These are phyloP conservation scores for Simmondsia chinensis DNA, from an alignment of 148 eudicot genomes.

Conservation along the genomic window DNA sequence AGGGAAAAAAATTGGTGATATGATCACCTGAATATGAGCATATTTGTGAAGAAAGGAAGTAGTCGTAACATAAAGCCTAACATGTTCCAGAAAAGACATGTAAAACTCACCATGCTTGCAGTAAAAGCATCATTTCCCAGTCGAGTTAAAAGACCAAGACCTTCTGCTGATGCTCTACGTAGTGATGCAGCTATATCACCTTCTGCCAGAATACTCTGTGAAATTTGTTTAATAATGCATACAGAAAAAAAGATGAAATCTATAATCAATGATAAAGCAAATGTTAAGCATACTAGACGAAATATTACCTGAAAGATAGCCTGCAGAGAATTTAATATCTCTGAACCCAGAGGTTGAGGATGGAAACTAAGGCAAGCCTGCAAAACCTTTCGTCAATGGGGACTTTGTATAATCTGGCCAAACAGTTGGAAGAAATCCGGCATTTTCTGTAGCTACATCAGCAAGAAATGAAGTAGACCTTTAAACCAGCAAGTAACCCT, in stretches of 20 bases:
- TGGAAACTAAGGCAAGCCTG: slow-evolving; percentile 82
- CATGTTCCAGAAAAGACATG: slow-evolving; percentile 2
- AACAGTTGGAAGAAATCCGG: slow-evolving; percentile 6
- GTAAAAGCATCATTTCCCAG: slow-evolving; percentile 84
- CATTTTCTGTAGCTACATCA: slow-evolving; percentile 2
- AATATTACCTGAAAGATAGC: slow-evolving; percentile 75
- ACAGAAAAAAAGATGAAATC: neutral
- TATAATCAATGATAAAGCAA: neutral
- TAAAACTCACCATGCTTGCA: slow-evolving; percentile 77
- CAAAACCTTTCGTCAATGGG: slow-evolving; percentile 16
- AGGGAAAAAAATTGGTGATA: slow-evolving; percentile 3
- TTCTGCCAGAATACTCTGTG: slow-evolving; percentile 78
- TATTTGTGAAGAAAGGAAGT: slow-evolving; percentile 1
- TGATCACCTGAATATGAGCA: neutral
- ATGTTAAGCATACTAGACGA: neutral
- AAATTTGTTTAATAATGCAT: slow-evolving; percentile 6
- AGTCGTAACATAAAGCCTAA: slow-evolving; percentile 2
- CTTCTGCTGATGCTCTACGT: slow-evolving; percentile 95
- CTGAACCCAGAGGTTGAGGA: slow-evolving; percentile 66
- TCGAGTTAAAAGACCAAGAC: slow-evolving; percentile 89
- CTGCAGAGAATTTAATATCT: slow-evolving; percentile 61
- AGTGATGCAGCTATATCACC: slow-evolving; percentile 85
- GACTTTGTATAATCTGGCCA: no score
- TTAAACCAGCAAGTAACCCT: slow-evolving; percentile 87
- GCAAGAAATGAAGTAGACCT: slow-evolving; percentile 38